A percentile compares a stretch with the other conserved stretches of the same genome.
phyloP scores from a whole-genome alignment of 345 rosid genomes.

The Ailanthus altissimus region DNA sequence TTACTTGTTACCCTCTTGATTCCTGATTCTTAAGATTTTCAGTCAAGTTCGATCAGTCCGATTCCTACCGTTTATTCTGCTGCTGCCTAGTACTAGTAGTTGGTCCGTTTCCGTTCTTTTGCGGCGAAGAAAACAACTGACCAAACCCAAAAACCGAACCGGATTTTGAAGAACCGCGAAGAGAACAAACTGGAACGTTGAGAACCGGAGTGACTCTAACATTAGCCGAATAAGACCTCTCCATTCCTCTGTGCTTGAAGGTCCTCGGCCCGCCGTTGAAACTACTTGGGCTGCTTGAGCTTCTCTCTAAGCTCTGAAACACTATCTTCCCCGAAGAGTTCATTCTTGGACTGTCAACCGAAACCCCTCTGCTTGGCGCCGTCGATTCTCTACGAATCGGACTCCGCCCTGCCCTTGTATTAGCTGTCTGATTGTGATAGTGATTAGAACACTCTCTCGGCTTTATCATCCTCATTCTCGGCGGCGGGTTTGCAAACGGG shows the following conservation, averaged over 20 bases:
- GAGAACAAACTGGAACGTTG: constrained; percentile 68
- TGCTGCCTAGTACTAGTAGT: constrained; percentile 29
- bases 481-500: constrained; percentile 64
- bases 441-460: constrained; percentile 40
- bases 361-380: constrained; percentile 56
- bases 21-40: neutral
- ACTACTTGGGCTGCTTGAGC: constrained; percentile 95
- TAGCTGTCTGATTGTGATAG: constrained; percentile 15
- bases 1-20: constrained; percentile 6
- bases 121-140: constrained; percentile 56
- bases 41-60: constrained; percentile 39
- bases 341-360: constrained; percentile 89
- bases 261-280: constrained; percentile 82
- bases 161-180: constrained; percentile 57
- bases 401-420: constrained; percentile 51
- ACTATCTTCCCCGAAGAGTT: constrained; percentile 94
- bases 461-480: constrained; percentile 67
- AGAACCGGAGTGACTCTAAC: constrained; percentile 69
- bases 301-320: constrained; percentile 87
- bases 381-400: constrained; percentile 53
- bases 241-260: constrained; percentile 77
- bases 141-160: constrained; percentile 55
- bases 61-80: constrained; percentile 30
- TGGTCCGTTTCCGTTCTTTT: constrained; percentile 37
- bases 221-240: constrained; percentile 87